A percentile compares a stretch with the other conserved stretches of the same genome.
phyloP scores from a whole-genome alignment of 768 basidiomycete genomes.

The Leccinum fibrillosum region DNA sequence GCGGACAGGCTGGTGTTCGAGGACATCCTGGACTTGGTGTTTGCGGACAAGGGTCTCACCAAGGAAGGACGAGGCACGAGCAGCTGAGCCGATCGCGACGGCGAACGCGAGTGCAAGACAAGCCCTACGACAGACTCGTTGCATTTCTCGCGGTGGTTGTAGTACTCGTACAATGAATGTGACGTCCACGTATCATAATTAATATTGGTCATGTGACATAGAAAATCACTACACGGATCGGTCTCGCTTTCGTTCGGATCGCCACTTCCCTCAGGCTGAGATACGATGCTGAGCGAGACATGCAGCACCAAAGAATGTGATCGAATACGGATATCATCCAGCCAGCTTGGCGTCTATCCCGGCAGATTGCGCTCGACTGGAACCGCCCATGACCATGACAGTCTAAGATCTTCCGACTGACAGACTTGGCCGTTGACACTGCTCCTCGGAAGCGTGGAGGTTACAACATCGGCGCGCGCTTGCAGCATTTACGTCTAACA shows the following conservation, averaged over 20 bases:
- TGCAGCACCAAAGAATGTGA: slow-evolving; percentile 35
- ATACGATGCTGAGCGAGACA: too few relatives aligned
- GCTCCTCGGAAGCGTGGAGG: slow-evolving; percentile 62
- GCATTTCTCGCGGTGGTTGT: slow-evolving; percentile 14
- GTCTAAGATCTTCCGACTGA: too few relatives aligned
- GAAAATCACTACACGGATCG: too few relatives aligned
- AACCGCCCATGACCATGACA: too few relatives aligned
- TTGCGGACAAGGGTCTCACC: slow-evolving; percentile 51
- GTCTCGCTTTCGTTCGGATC: too few relatives aligned
- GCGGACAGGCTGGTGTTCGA: slow-evolving; percentile 60
- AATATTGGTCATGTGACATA: not conserved
- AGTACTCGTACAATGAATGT: not conserved
- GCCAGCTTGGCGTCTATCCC: not conserved
- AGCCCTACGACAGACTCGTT: slow-evolving; percentile 22
- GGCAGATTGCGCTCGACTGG: too few relatives aligned
- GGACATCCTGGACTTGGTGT: slow-evolving; percentile 66
- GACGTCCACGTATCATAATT: not conserved
- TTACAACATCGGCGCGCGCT: slow-evolving; percentile 34
- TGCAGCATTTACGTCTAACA: too few relatives aligned
- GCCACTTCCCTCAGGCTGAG: too few relatives aligned
- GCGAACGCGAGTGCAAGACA: slow-evolving; percentile 26
- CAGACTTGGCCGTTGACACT: slow-evolving; percentile 83
- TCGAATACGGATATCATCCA: slow-evolving; percentile 80
- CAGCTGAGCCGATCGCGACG: slow-evolving; percentile 19
- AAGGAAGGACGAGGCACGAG: slow-evolving; percentile 49